Evolutionary conservation across 1,139 yeast genomes (phyloP), one percentile per base, ranked within the genome.

Genomic region (Lipomyces yarrowii): DNA sequence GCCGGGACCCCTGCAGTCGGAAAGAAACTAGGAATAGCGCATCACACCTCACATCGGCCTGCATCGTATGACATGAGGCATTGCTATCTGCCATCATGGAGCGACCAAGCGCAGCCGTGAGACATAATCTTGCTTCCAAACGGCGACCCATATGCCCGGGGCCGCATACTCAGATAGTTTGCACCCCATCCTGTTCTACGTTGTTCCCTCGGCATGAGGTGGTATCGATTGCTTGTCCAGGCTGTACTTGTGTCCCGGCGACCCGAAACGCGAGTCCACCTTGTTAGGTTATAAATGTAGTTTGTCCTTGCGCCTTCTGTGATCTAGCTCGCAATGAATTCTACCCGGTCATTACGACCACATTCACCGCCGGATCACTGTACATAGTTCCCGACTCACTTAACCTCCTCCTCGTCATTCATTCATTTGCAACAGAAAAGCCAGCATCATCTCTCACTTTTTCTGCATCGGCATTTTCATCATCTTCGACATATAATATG

Each of bases 401-500:
- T 18, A 42, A 42, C 15, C 18, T 21, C 7, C 48, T 21, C 21
- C 48, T 21, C 1, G 48, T 42, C 48, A 18, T 42, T 42, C 48
- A 15, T 42, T n/a, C 30, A n/a, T 26, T 1, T 26, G 1, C 4
- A 26, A 26, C 30, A 4, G 15, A n/a, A 8, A 3, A n/a, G 48
- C 18, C 48, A 15, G 0, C 21, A 6, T 42, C 48, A 18, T 42
- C 48, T 42, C 8, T 37, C 4, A 21, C 48, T n/a, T 42, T 42
- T 6, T 8, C 48, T n/a, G 48, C 11, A 6, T 18, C 48, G 18
- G 48, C 4, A 42, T 42, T 42, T n/a, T 21, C 48, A 42, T 42
- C 21, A n/a, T 39, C n/a, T 15, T 39, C 18, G 8, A 21, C 23
- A 42, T 42, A 42, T 42, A 42, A 42, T 21, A 64, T 64, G 67